Conservation (phyloP, 176 grass and related monocot species). For the Oryza glaberrima region DNA sequence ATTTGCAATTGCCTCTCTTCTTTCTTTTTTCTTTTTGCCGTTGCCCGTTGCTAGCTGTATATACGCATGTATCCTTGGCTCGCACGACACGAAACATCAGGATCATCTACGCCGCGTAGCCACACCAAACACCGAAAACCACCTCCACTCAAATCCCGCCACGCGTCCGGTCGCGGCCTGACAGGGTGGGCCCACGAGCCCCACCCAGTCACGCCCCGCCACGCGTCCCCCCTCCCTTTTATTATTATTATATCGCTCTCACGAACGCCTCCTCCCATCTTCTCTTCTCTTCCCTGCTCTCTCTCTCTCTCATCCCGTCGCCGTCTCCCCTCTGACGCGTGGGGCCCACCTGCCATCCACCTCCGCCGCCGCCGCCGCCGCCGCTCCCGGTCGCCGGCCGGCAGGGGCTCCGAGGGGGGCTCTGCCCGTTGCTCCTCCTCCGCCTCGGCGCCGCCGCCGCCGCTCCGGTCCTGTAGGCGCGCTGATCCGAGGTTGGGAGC, state of each 20-base stretch:
- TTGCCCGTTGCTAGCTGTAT: not conserved
- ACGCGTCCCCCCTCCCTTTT: conserved; percentile 15
- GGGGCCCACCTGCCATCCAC: conserved; percentile 45
- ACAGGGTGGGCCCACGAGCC: conserved; percentile 15
- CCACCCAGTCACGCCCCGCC: not conserved
- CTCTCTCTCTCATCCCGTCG: not conserved
- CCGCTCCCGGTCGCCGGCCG: conserved; percentile 53
- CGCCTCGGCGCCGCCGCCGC: not conserved
- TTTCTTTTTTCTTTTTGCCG: not conserved
- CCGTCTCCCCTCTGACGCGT: conserved; percentile 19
- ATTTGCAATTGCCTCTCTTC: too few species aligned
- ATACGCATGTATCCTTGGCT: conserved; percentile 19
- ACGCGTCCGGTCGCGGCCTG: not conserved
- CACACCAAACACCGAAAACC: rapidly evolving
- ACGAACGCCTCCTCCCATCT: conserved; percentile 14
- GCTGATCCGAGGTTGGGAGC: conserved; percentile 32
- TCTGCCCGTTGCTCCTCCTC: not conserved
- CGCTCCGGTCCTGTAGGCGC: not conserved
- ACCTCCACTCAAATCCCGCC: not conserved
- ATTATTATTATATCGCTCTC: conserved; percentile 36
- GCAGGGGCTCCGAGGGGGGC: conserved; percentile 35
- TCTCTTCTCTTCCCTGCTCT: not conserved
- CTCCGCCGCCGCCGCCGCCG: not conserved
- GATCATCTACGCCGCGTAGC: not conserved
- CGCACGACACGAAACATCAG: conserved; percentile 49